phyloP scores from a whole-genome alignment of 495 filamentous ascomycete species.

The Amphirosellinia nigrospora region DNA sequence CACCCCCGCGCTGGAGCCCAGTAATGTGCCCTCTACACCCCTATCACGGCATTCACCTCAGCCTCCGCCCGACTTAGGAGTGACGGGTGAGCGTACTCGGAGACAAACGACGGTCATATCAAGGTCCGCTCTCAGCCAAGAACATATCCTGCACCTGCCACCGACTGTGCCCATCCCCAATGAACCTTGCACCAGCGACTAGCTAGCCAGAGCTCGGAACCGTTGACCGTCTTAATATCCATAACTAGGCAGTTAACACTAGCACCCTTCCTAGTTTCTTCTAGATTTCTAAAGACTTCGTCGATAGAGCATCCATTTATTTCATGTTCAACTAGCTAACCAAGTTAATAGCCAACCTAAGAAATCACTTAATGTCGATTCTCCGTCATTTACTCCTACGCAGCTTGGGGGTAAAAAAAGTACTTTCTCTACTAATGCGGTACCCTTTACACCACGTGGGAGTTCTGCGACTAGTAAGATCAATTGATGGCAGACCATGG shows the following conservation, averaged over 20 bases:
- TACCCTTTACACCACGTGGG: slow-evolving; percentile 81
- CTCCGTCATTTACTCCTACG: slow-evolving; percentile 88
- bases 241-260: background rate
- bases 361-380: slow-evolving; percentile 92
- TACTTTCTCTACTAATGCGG: slow-evolving; percentile 81
- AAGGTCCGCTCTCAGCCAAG: background rate
- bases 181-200: background rate
- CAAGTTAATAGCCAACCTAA: slow-evolving; percentile 51
- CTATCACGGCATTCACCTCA: too few species aligned
- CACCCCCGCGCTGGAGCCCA: background rate
- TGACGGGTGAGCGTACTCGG: background rate
- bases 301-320: background rate
- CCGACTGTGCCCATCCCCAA: background rate
- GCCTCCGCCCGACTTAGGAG: too few species aligned
- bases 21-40: background rate
- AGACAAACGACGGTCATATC: background rate
- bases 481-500: background rate
- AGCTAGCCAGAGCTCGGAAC: background rate
- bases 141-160: background rate
- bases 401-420: slow-evolving; percentile 61
- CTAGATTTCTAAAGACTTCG: background rate
- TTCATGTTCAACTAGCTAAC: slow-evolving; percentile 5
- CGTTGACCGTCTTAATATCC: background rate
- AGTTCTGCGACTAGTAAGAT: slow-evolving; percentile 38
- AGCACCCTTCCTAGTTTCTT: background rate